Percentiles rank a stretch among this genome's conserved stretches.
Evolutionary conservation across 2,329 filamentous ascomycete species (phyloP).

Genomic region (Cytospora leucostoma): DNA sequence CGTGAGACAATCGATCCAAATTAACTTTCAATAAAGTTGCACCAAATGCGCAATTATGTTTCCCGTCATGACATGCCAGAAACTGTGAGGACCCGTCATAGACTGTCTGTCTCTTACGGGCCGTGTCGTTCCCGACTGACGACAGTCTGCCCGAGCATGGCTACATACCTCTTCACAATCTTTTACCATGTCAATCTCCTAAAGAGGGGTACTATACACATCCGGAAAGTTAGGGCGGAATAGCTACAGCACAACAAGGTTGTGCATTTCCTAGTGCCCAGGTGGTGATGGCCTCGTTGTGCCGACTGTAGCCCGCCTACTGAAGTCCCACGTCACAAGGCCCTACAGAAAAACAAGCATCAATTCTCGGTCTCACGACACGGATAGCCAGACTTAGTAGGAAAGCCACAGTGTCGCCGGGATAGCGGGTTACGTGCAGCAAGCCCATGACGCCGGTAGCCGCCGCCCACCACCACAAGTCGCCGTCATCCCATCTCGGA

Average conservation of each 20-base stretch:
- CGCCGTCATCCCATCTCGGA: not conserved
- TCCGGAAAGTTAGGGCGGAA: too few species aligned
- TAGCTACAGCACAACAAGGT: too few species aligned
- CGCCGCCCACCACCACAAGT: not conserved
- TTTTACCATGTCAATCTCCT: too few species aligned
- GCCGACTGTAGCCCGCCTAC: slow-evolving; percentile 2
- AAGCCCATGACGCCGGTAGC: not conserved
- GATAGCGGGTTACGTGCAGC: not conserved
- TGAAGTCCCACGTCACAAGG: not conserved
- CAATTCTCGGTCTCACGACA: not conserved
- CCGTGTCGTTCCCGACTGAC: not conserved
- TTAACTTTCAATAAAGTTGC: not conserved
- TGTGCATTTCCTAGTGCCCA: not conserved
- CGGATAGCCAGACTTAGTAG: not conserved
- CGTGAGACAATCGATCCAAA: not conserved
- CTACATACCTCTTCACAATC: too few species aligned
- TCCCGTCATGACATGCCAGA: not conserved
- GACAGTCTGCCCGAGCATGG: not conserved
- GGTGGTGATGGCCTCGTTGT: not conserved
- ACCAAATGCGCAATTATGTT: not conserved
- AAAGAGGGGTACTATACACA: not conserved
- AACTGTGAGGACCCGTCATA: not conserved
- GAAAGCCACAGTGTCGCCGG: not conserved
- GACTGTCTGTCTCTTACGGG: not conserved
- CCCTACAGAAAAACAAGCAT: slow-evolving; percentile 1